Percentiles rank a stretch among this genome's conserved stretches.
Conservation (phyloP, 768 basidiomycete species). For the Suillus americanus region DNA sequence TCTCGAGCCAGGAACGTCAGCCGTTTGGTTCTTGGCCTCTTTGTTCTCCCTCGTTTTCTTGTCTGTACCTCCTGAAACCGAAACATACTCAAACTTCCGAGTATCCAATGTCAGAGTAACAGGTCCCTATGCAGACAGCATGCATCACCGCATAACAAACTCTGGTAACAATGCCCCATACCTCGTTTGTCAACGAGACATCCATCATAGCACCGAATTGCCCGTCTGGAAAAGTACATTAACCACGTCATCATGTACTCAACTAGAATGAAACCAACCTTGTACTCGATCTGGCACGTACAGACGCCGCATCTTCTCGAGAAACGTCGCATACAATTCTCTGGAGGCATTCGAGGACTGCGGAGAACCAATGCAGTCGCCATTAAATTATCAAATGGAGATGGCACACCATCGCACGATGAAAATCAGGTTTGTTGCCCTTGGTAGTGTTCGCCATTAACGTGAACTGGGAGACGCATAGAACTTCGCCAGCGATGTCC, state of each 20-base stretch:
- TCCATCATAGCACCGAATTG: conserved; percentile 96
- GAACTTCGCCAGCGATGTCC: conserved; percentile 86
- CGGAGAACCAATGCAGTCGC: not conserved
- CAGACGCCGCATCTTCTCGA: conserved; percentile 60
- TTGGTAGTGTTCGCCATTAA: conserved; percentile 85
- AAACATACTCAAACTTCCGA: conserved; percentile 70
- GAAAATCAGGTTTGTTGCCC: conserved; percentile 91
- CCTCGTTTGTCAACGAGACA: conserved; percentile 85
- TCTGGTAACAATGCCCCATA: conserved; percentile 30
- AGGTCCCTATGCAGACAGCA: conserved; percentile 56
- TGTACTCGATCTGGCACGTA: conserved; percentile 79
- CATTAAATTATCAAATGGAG: not conserved
- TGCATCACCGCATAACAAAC: not conserved
- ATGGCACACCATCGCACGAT: conserved; percentile 79
- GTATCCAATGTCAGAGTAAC: conserved; percentile 85
- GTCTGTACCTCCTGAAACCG: conserved; percentile 14
- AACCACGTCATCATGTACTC: not conserved
- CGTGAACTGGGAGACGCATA: conserved; percentile 96
- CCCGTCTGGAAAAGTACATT: conserved; percentile 58
- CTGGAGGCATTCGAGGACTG: conserved; percentile 70
- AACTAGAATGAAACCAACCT: conserved; percentile 45
- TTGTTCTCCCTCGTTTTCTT: not conserved
- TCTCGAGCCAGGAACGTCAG: not conserved
- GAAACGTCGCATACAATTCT: conserved; percentile 68
- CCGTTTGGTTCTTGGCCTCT: not conserved